phyloP scores from a whole-genome alignment of 208 protist species.

The Naegleria fowleri region DNA sequence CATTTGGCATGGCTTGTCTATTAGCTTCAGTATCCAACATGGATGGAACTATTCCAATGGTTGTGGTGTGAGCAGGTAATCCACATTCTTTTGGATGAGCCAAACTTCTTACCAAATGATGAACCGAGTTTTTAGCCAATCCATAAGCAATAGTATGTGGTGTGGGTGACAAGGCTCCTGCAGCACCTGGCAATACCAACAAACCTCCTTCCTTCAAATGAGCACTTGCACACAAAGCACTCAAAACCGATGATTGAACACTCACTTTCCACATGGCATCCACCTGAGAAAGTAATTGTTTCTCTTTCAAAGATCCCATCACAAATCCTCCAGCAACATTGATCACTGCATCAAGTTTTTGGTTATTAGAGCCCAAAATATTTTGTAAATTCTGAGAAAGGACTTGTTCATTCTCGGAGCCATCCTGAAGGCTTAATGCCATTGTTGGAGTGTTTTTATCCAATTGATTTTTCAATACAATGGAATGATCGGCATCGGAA shows the following conservation, averaged over 20 bases:
- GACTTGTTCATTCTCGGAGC: neutral
- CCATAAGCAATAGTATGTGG: slow-evolving; percentile 72
- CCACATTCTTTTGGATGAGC: slow-evolving; percentile 42
- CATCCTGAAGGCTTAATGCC: too few species aligned
- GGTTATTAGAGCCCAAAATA: slow-evolving; percentile 23
- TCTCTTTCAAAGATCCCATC: slow-evolving; percentile 48
- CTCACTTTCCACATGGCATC: slow-evolving; percentile 67
- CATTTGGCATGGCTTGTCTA: slow-evolving; percentile 57
- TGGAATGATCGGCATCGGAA: slow-evolving; percentile 29
- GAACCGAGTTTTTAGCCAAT: slow-evolving; percentile 67
- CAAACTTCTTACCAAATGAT: slow-evolving; percentile 61
- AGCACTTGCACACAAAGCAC: slow-evolving; percentile 53
- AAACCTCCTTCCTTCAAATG: slow-evolving; percentile 46
- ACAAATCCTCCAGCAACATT: slow-evolving; percentile 70
- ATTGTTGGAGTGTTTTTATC: slow-evolving; percentile 30
- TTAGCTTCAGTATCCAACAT: slow-evolving; percentile 64
- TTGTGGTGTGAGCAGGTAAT: slow-evolving; percentile 47
- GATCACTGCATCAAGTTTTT: slow-evolving; percentile 57
- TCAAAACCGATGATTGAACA: slow-evolving; percentile 61
- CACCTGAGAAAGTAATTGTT: slow-evolving; percentile 38
- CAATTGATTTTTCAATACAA: slow-evolving; percentile 40
- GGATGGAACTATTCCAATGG: slow-evolving; percentile 60
- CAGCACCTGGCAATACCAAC: slow-evolving; percentile 61
- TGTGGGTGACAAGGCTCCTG: slow-evolving; percentile 48
- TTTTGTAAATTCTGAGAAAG: slow-evolving; percentile 33